A percentile compares a stretch with the other conserved stretches of the same genome.
Conservation (phyloP, 2,329 filamentous ascomycete genomes). For the Penicillium sp. region DNA sequence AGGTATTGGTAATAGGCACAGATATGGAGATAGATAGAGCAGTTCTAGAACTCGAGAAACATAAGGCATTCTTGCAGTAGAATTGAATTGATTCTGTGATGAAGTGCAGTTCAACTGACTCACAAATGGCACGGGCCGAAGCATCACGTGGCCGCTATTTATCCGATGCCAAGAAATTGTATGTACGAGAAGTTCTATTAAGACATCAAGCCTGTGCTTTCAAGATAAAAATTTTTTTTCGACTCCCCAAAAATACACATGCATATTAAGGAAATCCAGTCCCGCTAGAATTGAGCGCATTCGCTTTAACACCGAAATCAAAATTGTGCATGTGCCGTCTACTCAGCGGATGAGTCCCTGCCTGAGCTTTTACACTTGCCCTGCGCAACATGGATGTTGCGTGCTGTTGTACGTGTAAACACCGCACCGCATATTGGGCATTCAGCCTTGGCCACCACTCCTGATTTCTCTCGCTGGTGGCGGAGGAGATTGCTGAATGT, state of each 20-base stretch:
- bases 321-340: constrained; percentile 4
- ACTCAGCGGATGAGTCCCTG: constrained; percentile 30
- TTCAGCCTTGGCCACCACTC: constrained; percentile 80
- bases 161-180: background rate
- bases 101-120: constrained; percentile 16
- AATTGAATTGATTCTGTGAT: constrained; percentile 2
- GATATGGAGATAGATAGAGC: constrained; percentile 5
- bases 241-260: background rate
- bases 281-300: background rate
- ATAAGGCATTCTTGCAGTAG: constrained; percentile 19
- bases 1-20: constrained; percentile 13
- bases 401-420: constrained; percentile 83
- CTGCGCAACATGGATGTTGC: constrained; percentile 81
- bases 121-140: constrained; percentile 18
- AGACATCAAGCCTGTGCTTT: constrained; percentile 1
- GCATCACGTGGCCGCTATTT: constrained; percentile 14
- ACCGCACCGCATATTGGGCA: constrained; percentile 91
- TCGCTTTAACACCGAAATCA: background rate
- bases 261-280: background rate
- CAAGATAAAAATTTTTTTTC: constrained; percentile 1
- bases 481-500: constrained; percentile 93
- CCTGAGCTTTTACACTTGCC: constrained; percentile 78
- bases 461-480: constrained; percentile 92
- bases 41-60: constrained; percentile 2
- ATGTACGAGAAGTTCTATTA: background rate